Evolutionary conservation across 306 rosid genomes (phyloP).

Genomic region (Fagus sylvatica): DNA sequence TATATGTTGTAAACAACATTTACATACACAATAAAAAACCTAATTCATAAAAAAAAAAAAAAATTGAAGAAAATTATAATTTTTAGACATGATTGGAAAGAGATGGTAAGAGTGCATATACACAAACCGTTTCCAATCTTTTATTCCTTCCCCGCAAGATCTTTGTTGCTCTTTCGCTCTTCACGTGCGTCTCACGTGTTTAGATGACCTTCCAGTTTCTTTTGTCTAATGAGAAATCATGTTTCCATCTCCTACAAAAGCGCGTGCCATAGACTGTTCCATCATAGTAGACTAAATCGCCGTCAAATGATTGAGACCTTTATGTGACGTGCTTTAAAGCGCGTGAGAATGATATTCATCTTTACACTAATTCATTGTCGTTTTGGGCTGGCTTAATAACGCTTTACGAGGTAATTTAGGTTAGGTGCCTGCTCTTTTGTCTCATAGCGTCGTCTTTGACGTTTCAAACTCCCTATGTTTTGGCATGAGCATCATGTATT

Average conservation of each 20-base stretch:
- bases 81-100: too few relatives aligned
- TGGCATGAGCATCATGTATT: not conserved
- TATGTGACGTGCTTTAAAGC: not conserved
- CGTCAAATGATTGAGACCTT: not conserved
- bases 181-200: constrained; percentile 42
- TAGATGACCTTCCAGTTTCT: not conserved
- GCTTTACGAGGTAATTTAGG: constrained; percentile 16
- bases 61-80: too few relatives aligned
- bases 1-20: too few relatives aligned
- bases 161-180: constrained; percentile 23
- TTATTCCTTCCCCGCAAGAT: constrained; percentile 8
- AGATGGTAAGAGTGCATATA: not conserved
- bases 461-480: not conserved
- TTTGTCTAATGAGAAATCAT: not conserved
- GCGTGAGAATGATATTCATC: not conserved
- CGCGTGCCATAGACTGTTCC: not conserved
- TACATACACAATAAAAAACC: too few relatives aligned
- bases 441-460: not conserved
- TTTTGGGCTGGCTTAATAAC: constrained; percentile 13
- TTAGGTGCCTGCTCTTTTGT: constrained; percentile 3
- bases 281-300: not conserved
- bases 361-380: not conserved
- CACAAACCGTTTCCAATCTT: not conserved
- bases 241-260: not conserved
- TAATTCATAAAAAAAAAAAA: too few relatives aligned